phyloP scores from a whole-genome alignment of 73 alveolate species.

The Paramecium tetraurelia region DNA sequence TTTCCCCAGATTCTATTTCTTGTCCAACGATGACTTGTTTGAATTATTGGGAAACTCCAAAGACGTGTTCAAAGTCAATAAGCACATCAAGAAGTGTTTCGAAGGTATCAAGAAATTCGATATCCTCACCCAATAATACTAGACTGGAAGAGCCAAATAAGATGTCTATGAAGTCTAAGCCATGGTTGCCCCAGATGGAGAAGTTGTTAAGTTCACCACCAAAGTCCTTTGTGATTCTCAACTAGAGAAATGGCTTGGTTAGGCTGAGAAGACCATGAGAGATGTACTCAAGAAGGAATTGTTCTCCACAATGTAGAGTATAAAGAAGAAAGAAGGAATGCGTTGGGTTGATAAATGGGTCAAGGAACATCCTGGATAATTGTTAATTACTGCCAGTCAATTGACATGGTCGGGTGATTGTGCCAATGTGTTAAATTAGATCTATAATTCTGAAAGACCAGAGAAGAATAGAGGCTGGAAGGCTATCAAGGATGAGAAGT shows the following conservation, averaged over 20 bases:
- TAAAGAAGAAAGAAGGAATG: conserved; percentile 59
- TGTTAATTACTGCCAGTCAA: conserved; percentile 82
- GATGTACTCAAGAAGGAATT: conserved; percentile 79
- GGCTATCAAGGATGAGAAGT: conserved; percentile 50
- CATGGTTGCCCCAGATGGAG: conserved; percentile 94
- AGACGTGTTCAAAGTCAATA: conserved; percentile 94
- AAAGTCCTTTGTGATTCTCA: conserved; percentile 89
- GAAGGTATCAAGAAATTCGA: conserved; percentile 95
- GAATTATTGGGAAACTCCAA: conserved; percentile 97
- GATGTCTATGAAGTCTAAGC: conserved; percentile 86
- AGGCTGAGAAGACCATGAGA: conserved; percentile 90
- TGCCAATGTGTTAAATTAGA: not conserved
- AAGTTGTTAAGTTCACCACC: conserved; percentile 78
- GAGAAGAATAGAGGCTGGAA: conserved; percentile 58
- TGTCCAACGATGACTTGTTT: conserved; percentile 98
- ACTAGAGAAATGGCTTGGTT: conserved; percentile 95
- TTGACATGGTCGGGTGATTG: conserved; percentile 79
- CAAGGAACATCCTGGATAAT: conserved; percentile 82
- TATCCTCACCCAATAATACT: conserved; percentile 48
- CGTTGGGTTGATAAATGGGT: conserved; percentile 79
- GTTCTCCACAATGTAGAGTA: conserved; percentile 52
- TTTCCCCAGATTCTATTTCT: conserved; percentile 99
- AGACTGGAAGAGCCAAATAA: conserved; percentile 60
- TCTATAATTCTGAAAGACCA: conserved; percentile 61
- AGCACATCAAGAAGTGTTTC: conserved; percentile 97